Evolutionary conservation across 2,329 filamentous ascomycete genomes (phyloP).

Genomic region (Colletotrichum cereale): DNA sequence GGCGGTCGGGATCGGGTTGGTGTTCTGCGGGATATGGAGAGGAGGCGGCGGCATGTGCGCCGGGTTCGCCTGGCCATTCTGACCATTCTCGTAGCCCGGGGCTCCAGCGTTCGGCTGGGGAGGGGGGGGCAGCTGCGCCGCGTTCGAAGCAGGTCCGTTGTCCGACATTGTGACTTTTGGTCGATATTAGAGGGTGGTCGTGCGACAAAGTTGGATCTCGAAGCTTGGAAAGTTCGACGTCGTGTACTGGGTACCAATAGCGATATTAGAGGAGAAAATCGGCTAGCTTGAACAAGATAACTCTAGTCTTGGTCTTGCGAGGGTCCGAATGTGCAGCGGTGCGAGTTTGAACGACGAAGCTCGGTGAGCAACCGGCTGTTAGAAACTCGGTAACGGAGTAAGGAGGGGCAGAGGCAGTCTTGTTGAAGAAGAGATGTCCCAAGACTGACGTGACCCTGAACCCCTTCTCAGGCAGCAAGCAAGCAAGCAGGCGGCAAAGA

Average conservation of each 20-base stretch:
- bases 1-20: conserved; percentile 92
- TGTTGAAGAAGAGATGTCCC: conserved; percentile 19
- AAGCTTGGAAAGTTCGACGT: conserved; percentile 4
- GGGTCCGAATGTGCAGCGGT: conserved; percentile 5
- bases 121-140: conserved; percentile 77
- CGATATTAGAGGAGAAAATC: conserved; percentile 39
- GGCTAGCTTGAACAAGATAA: conserved; percentile 31
- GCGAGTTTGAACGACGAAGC: background rate
- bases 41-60: conserved; percentile 90
- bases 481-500: conserved; percentile 11
- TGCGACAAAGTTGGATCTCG: conserved; percentile 21
- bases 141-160: conserved; percentile 71
- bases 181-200: conserved; percentile 18
- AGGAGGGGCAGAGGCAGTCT: conserved; percentile 23
- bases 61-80: conserved; percentile 77
- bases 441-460: conserved; percentile 34
- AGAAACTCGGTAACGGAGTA: conserved; percentile 23
- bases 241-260: conserved; percentile 26
- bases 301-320: conserved; percentile 16
- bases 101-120: conserved; percentile 77
- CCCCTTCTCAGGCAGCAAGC: conserved; percentile 25
- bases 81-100: conserved; percentile 81
- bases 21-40: conserved; percentile 95
- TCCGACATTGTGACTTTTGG: conserved; percentile 77
- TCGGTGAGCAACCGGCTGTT: conserved; percentile 10